These are phyloP conservation scores for Aspergillus bertholletiae DNA, from an alignment of 495 filamentous ascomycete species.

Conservation along the genomic window DNA sequence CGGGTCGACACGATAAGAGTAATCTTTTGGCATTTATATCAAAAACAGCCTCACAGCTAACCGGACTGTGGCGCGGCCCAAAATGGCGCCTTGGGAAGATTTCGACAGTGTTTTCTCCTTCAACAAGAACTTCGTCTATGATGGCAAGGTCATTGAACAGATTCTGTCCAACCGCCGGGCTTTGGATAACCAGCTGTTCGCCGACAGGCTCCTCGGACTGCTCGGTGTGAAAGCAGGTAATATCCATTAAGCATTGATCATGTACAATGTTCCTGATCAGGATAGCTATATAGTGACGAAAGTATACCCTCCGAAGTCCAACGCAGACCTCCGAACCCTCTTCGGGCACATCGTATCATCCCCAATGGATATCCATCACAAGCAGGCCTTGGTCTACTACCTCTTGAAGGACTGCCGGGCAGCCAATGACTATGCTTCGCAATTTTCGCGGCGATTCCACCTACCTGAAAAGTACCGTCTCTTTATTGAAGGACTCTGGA, in stretches of 20 bases:
- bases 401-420: slow-evolving; percentile 69
- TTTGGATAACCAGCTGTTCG: slow-evolving; percentile 66
- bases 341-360: slow-evolving; percentile 60
- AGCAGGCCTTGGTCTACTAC: slow-evolving; percentile 77
- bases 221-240: slow-evolving; percentile 66
- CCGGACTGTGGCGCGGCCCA: background rate
- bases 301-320: slow-evolving; percentile 66
- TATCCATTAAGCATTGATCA: background rate
- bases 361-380: slow-evolving; percentile 62
- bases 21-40: background rate
- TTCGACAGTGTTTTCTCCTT: slow-evolving; percentile 64
- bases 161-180: slow-evolving; percentile 60
- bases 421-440: slow-evolving; percentile 41
- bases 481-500: slow-evolving; percentile 78
- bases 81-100: slow-evolving; percentile 46
- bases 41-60: background rate
- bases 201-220: slow-evolving; percentile 68
- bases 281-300: slow-evolving; percentile 43
- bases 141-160: slow-evolving; percentile 49
- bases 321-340: slow-evolving; percentile 59
- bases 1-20: slow-evolving; percentile 5
- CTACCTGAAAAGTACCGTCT: slow-evolving; percentile 66
- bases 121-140: slow-evolving; percentile 60
- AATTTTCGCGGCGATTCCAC: slow-evolving; percentile 54
- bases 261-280: background rate